These are phyloP conservation scores for Pouteria glomerata DNA, from an alignment of 148 eudicot species.

Conservation along the genomic window DNA sequence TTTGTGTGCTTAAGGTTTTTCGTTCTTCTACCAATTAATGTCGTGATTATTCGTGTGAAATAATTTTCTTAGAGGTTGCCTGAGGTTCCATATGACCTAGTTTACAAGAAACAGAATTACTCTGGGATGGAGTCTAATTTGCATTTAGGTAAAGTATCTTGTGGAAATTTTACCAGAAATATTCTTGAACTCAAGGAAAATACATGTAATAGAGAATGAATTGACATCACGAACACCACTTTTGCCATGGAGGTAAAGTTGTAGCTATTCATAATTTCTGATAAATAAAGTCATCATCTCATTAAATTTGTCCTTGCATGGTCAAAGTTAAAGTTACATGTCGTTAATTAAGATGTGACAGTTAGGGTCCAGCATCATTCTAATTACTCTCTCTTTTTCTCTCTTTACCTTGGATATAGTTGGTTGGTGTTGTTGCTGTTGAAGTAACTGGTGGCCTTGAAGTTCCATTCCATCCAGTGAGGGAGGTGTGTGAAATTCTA, in stretches of 20 bases:
- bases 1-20: no score
- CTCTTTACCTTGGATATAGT: slow-evolving; percentile 24
- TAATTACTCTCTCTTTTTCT: no score
- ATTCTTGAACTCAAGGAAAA: not conserved
- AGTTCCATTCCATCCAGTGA: slow-evolving; percentile 92
- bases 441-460: slow-evolving; percentile 96
- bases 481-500: slow-evolving; percentile 47
- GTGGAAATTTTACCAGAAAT: not conserved
- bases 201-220: not conserved
- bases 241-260: not conserved
- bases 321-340: not conserved
- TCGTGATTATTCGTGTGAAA: no score
- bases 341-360: no score
- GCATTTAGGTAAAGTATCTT: not conserved
- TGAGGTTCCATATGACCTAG: no score
- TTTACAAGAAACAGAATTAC: no score
- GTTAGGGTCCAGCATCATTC: not conserved
- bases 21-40: no score
- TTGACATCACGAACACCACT: not conserved
- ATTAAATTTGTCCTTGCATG: not conserved
- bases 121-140: no score
- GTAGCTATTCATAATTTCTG: not conserved
- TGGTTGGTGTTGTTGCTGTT: slow-evolving; percentile 95
- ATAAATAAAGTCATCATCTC: not conserved
- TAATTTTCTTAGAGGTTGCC: no score